These are phyloP conservation scores for Osmanthus fragrans DNA, from an alignment of 257 asterid genomes.

Conservation along the genomic window DNA sequence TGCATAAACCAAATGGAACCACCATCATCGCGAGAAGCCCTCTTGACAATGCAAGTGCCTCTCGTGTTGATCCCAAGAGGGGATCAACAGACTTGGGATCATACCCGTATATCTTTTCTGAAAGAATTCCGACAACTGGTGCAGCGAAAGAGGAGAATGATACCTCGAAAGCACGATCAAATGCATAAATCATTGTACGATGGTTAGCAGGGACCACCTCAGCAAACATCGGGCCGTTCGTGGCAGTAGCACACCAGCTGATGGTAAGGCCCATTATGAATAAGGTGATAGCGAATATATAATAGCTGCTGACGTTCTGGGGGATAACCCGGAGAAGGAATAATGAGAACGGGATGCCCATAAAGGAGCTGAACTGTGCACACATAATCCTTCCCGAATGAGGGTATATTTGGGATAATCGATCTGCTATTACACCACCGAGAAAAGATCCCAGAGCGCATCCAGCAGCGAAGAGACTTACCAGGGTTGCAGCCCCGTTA, in stretches of 20 bases:
- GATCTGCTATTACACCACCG: constrained; percentile 90
- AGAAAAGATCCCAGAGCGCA: constrained; percentile 86
- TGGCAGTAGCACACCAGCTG: constrained; percentile 93
- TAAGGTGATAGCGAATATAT: constrained; percentile 62
- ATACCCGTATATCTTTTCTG: constrained; percentile 84
- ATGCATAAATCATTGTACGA: constrained; percentile 95
- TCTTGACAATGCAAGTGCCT: constrained; percentile 78
- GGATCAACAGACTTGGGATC: constrained; percentile 82
- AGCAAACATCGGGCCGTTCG: constrained; percentile 94
- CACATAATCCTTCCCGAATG: constrained; percentile 81
- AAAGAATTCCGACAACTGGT: constrained; percentile 82
- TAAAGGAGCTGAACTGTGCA: constrained; percentile 85
- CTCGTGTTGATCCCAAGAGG: constrained; percentile 59
- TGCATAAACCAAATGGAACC: constrained; percentile 81
- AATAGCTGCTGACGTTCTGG: constrained; percentile 61
- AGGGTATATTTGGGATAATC: constrained; percentile 67
- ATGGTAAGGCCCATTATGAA: constrained; percentile 85
- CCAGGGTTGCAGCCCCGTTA: constrained; percentile 76
- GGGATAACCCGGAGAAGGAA: constrained; percentile 74
- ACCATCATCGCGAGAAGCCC: constrained; percentile 94
- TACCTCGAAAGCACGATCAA: constrained; percentile 89
- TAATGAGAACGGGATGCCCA: constrained; percentile 92
- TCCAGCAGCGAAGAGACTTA: constrained; percentile 86
- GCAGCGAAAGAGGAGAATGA: constrained; percentile 95
- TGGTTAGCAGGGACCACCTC: constrained; percentile 93